These are phyloP conservation scores for Cyberlindnera japonica DNA, from an alignment of 805 yeast genomes.

Conservation along the genomic window DNA sequence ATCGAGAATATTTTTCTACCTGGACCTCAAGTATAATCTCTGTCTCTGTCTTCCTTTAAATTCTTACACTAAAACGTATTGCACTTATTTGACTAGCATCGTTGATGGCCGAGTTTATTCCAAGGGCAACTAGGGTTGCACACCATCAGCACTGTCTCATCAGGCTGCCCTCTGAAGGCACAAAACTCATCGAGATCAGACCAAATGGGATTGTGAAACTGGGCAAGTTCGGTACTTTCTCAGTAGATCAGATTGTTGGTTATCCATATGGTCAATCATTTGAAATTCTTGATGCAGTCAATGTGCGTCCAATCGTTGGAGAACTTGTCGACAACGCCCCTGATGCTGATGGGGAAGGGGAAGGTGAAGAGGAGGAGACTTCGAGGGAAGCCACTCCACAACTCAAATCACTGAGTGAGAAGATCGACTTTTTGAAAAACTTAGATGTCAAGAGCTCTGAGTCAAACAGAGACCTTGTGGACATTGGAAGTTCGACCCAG, in stretches of 20 bases:
- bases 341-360: slow-evolving; percentile 24
- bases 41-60: neutral
- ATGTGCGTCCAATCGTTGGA: slow-evolving; percentile 43
- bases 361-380: slow-evolving; percentile 31
- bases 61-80: neutral
- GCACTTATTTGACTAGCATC: neutral
- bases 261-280: slow-evolving; percentile 85
- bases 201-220: slow-evolving; percentile 60
- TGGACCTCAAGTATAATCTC: too few relatives aligned
- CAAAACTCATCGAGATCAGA: slow-evolving; percentile 66
- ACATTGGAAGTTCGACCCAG: slow-evolving; percentile 70
- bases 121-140: slow-evolving; percentile 20
- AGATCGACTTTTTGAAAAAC: slow-evolving; percentile 29
- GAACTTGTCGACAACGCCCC: slow-evolving; percentile 33
- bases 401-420: slow-evolving; percentile 25
- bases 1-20: too few relatives aligned
- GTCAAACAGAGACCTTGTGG: slow-evolving; percentile 60
- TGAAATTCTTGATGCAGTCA: slow-evolving; percentile 63
- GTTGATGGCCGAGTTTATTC: slow-evolving; percentile 5
- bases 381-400: slow-evolving; percentile 32
- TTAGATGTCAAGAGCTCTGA: slow-evolving; percentile 44
- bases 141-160: slow-evolving; percentile 47
- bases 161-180: slow-evolving; percentile 76
- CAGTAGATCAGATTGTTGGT: slow-evolving; percentile 71
- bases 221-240: slow-evolving; percentile 90